Conservation (phyloP, 805 yeast species). For the Ogataea thermomethanolica region DNA sequence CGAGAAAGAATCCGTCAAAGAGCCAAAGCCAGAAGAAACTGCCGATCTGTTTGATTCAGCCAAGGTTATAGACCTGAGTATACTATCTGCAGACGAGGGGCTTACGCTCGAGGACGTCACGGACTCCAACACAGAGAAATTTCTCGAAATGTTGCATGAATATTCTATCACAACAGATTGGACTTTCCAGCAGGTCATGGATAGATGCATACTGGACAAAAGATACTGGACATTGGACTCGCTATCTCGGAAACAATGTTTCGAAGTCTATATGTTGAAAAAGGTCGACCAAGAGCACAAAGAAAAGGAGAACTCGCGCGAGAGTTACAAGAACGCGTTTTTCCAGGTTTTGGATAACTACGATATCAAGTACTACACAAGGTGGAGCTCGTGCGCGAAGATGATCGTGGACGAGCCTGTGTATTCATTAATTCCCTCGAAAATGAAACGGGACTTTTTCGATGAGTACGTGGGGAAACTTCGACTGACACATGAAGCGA, state of each 20-base stretch:
- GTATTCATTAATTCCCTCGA: conserved; percentile 57
- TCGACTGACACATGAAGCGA: conserved; percentile 31
- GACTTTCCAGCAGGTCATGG: conserved; percentile 69
- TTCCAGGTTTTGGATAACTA: conserved; percentile 41
- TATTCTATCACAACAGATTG: conserved; percentile 65
- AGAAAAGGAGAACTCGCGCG: conserved; percentile 50
- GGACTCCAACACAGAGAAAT: conserved; percentile 31
- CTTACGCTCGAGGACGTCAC: neutral
- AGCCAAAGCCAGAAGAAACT: neutral
- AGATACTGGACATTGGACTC: conserved; percentile 73
- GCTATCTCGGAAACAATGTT: conserved; percentile 52
- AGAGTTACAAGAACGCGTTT: conserved; percentile 56
- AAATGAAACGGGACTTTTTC: conserved; percentile 53
- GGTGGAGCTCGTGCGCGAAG: conserved; percentile 61
- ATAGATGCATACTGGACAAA: conserved; percentile 51
- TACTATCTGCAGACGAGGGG: conserved; percentile 7
- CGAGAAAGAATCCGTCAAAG: conserved; percentile 19
- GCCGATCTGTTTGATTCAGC: conserved; percentile 8
- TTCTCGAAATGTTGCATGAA: conserved; percentile 50
- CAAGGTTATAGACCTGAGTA: conserved; percentile 9
- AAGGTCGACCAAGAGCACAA: conserved; percentile 48
- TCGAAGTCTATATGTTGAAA: conserved; percentile 60
- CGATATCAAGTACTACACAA: conserved; percentile 49
- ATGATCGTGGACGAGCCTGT: conserved; percentile 62
- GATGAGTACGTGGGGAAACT: conserved; percentile 45